A percentile compares a stretch with the other conserved stretches of the same genome.
These are phyloP conservation scores for Xylaria sp. DNA, from an alignment of 2,329 filamentous ascomycete species.

Conservation along the genomic window DNA sequence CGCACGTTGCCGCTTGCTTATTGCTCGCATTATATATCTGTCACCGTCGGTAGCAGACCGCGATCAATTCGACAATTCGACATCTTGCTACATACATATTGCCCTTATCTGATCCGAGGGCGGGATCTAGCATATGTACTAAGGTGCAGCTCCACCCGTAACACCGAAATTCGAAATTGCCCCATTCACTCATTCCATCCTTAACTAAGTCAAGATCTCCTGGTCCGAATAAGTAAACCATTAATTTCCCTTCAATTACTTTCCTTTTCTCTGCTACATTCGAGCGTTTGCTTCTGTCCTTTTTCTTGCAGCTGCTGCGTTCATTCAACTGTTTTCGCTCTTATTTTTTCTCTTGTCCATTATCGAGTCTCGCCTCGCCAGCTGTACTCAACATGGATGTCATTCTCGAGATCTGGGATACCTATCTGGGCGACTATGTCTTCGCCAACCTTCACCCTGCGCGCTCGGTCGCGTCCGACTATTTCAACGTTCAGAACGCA, in stretches of 20 bases:
- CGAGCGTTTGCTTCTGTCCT: not conserved
- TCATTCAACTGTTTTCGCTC: not conserved
- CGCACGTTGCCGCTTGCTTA: not conserved
- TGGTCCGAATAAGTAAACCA: not conserved
- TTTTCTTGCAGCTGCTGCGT: conserved; percentile 3
- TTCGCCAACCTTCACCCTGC: conserved; percentile 79
- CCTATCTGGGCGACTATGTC: conserved; percentile 80
- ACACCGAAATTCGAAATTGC: conserved; percentile 23
- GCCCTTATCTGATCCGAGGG: conserved; percentile 31
- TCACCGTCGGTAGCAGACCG: not conserved
- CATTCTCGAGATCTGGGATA: conserved; percentile 86
- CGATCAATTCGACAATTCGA: not conserved
- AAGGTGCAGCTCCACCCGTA: conserved; percentile 25
- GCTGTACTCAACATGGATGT: conserved; percentile 79
- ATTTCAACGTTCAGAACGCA: conserved; percentile 58
- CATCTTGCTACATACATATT: no score
- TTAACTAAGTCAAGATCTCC: conserved; percentile 17
- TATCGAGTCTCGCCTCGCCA: conserved; percentile 11
- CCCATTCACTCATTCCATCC: conserved; percentile 4
- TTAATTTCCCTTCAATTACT: not conserved
- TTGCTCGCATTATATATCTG: not conserved
- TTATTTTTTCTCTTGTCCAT: conserved; percentile 1
- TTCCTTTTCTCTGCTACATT: not conserved
- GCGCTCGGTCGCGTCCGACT: conserved; percentile 58
- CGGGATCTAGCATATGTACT: conserved; percentile 3